Percentiles rank a stretch among this genome's conserved stretches.
Evolutionary conservation across 805 yeast species (phyloP).

Genomic region (Wickerhamiella shivajii): DNA sequence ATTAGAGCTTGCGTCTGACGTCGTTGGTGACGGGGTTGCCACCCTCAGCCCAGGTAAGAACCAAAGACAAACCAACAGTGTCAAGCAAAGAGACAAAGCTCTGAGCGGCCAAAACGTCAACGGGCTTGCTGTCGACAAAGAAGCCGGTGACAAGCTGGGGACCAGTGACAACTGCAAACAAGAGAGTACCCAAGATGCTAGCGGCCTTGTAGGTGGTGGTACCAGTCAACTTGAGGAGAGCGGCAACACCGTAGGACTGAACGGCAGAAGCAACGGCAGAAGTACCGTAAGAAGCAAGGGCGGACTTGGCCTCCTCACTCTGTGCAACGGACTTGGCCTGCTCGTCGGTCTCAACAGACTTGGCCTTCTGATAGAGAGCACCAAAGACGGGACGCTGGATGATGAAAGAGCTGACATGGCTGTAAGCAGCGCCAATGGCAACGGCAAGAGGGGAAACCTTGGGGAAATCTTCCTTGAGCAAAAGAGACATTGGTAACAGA

Average conservation of each 20-base stretch:
- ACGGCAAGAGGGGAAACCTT: slow-evolving; percentile 21
- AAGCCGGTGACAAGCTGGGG: slow-evolving; percentile 25
- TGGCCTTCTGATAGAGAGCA: slow-evolving; percentile 27
- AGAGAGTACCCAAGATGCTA: slow-evolving; percentile 25
- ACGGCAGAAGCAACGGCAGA: slow-evolving; percentile 25
- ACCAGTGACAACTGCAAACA: slow-evolving; percentile 26
- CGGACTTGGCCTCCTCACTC: slow-evolving; percentile 27
- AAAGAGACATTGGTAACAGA: slow-evolving; percentile 20
- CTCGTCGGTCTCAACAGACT: slow-evolving; percentile 16
- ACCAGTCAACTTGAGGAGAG: slow-evolving; percentile 27
- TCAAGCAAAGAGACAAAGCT: slow-evolving; percentile 25
- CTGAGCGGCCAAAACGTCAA: slow-evolving; percentile 24
- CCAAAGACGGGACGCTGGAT: slow-evolving; percentile 28
- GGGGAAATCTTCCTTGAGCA: slow-evolving; percentile 16
- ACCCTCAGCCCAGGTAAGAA: slow-evolving; percentile 23
- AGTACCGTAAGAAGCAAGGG: slow-evolving; percentile 23
- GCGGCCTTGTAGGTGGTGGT: slow-evolving; percentile 28
- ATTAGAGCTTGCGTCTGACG: too few species aligned
- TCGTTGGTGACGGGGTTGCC: slow-evolving; percentile 10
- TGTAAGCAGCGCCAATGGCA: slow-evolving; percentile 28
- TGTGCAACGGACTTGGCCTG: slow-evolving; percentile 24
- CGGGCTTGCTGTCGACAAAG: slow-evolving; percentile 24
- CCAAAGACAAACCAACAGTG: slow-evolving; percentile 29
- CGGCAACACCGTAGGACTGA: slow-evolving; percentile 30
- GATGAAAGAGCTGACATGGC: slow-evolving; percentile 25